Evolutionary conservation across 2,329 filamentous ascomycete species (phyloP).

Genomic region (Tolypocladium amazonense): DNA sequence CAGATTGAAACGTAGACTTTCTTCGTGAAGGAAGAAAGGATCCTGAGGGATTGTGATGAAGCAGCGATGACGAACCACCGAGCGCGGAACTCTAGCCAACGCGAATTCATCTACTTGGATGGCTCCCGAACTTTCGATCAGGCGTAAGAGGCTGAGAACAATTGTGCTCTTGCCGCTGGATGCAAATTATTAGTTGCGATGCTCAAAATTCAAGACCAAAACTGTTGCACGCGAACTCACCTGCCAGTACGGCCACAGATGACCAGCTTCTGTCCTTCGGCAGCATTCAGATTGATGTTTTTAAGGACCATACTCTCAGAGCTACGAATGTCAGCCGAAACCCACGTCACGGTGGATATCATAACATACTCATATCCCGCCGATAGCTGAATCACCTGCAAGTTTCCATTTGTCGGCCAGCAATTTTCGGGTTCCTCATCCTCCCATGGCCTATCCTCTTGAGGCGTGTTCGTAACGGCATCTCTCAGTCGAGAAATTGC

Average conservation of each 20-base stretch:
- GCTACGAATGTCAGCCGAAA: background rate
- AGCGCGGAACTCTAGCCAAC: background rate
- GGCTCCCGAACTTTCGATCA: background rate
- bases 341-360: background rate
- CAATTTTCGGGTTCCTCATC: background rate
- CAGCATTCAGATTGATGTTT: background rate
- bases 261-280: background rate
- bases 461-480: background rate
- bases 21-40: background rate
- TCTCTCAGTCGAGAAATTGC: background rate
- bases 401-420: background rate
- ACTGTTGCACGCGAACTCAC: background rate
- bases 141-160: background rate
- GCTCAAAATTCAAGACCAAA: background rate
- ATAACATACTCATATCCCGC: background rate
- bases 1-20: background rate
- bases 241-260: background rate
- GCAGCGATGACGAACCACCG: background rate
- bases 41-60: background rate
- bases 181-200: background rate
- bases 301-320: background rate
- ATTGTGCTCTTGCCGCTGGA: background rate
- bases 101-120: background rate
- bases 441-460: background rate
- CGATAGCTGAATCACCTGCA: background rate